Conservation (phyloP, 371 early-diverging fungal species). For the Mortierella sp. region DNA sequence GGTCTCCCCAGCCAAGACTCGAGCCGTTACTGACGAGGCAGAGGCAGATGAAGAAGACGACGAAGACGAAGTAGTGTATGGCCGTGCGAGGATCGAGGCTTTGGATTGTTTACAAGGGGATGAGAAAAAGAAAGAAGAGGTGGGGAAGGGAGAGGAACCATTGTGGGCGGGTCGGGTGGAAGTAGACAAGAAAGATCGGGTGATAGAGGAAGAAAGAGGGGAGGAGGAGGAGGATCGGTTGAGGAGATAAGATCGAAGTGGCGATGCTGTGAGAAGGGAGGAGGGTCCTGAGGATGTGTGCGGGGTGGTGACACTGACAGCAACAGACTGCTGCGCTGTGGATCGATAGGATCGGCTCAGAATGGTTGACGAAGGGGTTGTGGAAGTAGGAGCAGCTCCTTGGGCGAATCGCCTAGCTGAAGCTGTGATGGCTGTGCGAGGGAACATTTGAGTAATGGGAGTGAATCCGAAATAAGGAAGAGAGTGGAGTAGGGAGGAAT, state of each 20-base stretch:
- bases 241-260: conserved; percentile 2
- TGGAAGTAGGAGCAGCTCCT: not conserved
- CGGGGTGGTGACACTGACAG: not conserved
- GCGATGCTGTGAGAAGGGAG: not conserved
- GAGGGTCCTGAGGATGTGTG: not conserved
- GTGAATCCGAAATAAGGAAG: not conserved
- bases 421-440: not conserved
- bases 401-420: not conserved
- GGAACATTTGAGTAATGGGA: not conserved
- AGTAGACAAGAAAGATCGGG: not conserved
- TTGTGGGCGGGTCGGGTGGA: not conserved
- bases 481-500: not conserved
- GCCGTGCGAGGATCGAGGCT: not conserved
- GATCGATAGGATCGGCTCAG: conserved; percentile 3
- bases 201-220: not conserved
- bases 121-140: conserved; percentile 18
- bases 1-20: conserved; percentile 23
- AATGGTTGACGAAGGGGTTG: not conserved
- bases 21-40: conserved; percentile 16
- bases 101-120: not conserved
- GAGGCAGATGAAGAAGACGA: conserved; percentile 20
- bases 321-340: too few species aligned
- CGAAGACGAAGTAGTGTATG: conserved; percentile 10
- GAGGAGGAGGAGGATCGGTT: conserved; percentile 1
- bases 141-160: conserved; percentile 19